Base-by-base conservation (phyloP, 768 basidiomycete species). In the Leccinum obscurum region DNA sequence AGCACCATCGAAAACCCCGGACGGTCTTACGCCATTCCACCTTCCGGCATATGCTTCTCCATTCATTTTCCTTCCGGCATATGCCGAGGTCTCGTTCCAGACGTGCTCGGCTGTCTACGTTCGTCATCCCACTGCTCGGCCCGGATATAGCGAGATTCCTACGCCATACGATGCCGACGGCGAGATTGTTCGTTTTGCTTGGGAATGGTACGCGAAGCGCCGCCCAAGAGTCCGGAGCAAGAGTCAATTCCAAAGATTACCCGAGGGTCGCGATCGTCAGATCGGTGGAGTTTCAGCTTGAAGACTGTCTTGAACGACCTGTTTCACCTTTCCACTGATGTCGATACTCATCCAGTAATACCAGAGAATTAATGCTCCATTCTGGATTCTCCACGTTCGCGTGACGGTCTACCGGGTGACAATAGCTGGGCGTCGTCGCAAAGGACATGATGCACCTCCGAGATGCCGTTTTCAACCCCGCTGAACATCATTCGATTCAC, bases 121-220 rank as follows among this genome's bases (percentile, higher is more conserved):
- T 34, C 91, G 97, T 39, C 94, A 98, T 68, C 97, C 97, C 8
- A 97, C 95, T 0, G 97, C 96, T 0, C 86, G 94, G n/a, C 93
- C 95, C 0, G 92, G 92, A 6, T 95, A 96, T 76, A 92, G 90
- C 15, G 97, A 99, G 75, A 90, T 99, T 39, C 93, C 96, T 6
- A 92, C 92, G 4, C 97, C 97, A 3, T 98, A 90, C 74, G 93
- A 95, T 63, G 95, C 97, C 0, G 95, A 97, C 68, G 97, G 97
- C 17, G 92, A 95, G 64, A 81, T 97, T 13, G 83, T 98, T 62
- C 87, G 93, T 59, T 83, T 93, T 59, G 89, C 93, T 3, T 99
- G 97, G 97, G 96, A 96, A 76, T 98, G 93, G 92, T 97, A 94
- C 68, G 82, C 86, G 61, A 80, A 86, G 73, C 78, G 84, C 54